Percentiles rank a stretch among this genome's conserved stretches.
Evolutionary conservation across 2,329 filamentous ascomycete genomes (phyloP).

Genomic region (Plenodomus tracheiphilus): DNA sequence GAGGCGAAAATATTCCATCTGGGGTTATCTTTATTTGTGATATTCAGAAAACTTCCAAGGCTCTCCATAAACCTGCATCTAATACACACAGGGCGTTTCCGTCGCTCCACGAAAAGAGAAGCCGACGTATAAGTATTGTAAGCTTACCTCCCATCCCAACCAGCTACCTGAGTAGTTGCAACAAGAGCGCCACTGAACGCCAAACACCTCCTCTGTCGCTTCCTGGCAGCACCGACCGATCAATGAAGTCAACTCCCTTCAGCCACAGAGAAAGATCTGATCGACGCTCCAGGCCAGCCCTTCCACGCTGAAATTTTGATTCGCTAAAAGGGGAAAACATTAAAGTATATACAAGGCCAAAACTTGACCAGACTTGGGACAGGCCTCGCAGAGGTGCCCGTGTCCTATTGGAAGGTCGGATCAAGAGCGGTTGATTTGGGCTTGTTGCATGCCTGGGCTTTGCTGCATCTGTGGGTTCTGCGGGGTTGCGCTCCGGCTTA

Average conservation of each 20-base stretch:
- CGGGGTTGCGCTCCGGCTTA: slow-evolving; percentile 45
- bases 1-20: neutral
- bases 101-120: neutral
- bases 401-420: slow-evolving; percentile 2
- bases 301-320: slow-evolving; percentile 1
- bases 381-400: slow-evolving; percentile 19
- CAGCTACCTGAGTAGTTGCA: neutral
- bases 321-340: slow-evolving; percentile 22
- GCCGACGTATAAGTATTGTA: slow-evolving; percentile 1
- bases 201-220: neutral
- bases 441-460: slow-evolving; percentile 39
- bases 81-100: neutral
- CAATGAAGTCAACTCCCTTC: neutral
- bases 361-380: slow-evolving; percentile 14
- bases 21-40: neutral
- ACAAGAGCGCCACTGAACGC: neutral
- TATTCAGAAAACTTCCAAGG: slow-evolving; percentile 15
- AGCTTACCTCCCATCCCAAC: neutral
- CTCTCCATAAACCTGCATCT: slow-evolving; percentile 2
- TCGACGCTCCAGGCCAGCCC: neutral
- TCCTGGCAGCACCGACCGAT: neutral
- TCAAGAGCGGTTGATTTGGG: slow-evolving; percentile 30
- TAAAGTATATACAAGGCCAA: slow-evolving; percentile 38
- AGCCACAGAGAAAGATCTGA: neutral
- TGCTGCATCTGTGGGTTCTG: slow-evolving; percentile 42